Base-by-base conservation (phyloP, 768 basidiomycete genomes). In the Psilocybe cyanescens region DNA sequence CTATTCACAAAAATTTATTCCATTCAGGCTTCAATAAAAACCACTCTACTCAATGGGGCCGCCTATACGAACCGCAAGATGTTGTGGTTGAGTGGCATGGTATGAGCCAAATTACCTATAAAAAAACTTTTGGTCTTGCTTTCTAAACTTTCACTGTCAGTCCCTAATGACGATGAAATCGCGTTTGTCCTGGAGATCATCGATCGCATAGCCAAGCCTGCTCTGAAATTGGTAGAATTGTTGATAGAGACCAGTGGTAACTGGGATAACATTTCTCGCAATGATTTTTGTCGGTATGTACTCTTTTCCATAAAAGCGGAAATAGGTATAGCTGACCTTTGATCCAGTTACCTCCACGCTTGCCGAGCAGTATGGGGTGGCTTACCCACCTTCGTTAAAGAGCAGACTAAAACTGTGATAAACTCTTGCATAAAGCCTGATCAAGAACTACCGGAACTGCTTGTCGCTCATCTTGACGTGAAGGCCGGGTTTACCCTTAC, bases 61-160 rank as follows among this genome's bases (percentile, higher is more conserved):
- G 83, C 52, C 75, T 92, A 31, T 93, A 90, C 73, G 86, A 91
- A 58, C 77, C 89, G 3, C 80, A 89, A 67, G 92, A 97, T 58
- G 89, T 95, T 53, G 82, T 86, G 58, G 83, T 95, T 37, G 87
- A 93, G 60, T 99, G 96, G 96, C 95, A 97, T 71, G 85, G 91
- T 91, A 68, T 49, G 81, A n/a, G 8, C 67, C 28, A 37, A 19
- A 17, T 11, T 24, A 24, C 24, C n/a, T 55, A 8, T 46, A 44
- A 4, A 57, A 24, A 24, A 24, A 24, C 24, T 24, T 53, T 6
- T 16, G 8, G 14, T 12, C 11, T 44, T 44, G 41, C n/a, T 14
- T 14, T 44, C 14, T n/a, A 8, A 16, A 44, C 45, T 63, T 55
- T 71, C 24, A 66, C 49, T 14, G 17, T 50, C 52, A 86, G 87